Conservation (phyloP, 2,329 filamentous ascomycete genomes). For the Hypocrella siamensis region DNA sequence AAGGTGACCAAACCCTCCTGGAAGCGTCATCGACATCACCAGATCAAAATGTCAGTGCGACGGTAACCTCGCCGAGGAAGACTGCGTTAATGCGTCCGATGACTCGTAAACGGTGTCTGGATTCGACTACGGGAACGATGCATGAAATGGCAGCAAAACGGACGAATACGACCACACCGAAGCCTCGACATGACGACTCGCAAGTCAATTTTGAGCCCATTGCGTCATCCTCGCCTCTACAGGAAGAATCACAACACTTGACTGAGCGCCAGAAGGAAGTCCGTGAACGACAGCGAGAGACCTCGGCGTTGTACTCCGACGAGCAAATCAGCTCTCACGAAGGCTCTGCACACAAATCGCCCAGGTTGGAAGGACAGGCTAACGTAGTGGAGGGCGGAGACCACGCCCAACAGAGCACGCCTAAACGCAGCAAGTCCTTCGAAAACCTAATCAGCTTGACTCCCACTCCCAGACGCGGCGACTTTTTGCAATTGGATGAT, state of each 20-base stretch:
- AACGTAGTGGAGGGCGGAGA: slow-evolving; percentile 5
- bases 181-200: slow-evolving; percentile 63
- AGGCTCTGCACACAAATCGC: slow-evolving; percentile 8
- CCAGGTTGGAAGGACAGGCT: slow-evolving; percentile 6
- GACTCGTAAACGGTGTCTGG: slow-evolving; percentile 13
- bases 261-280: slow-evolving; percentile 72
- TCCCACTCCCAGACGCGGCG: slow-evolving; percentile 42
- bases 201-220: slow-evolving; percentile 65
- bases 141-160: slow-evolving; percentile 11
- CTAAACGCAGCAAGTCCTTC: slow-evolving; percentile 25
- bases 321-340: slow-evolving; percentile 36
- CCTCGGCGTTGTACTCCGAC: slow-evolving; percentile 50
- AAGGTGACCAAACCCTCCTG: slow-evolving; percentile 27
- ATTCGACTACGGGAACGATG: slow-evolving; percentile 11
- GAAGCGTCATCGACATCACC: no score
- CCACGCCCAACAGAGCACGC: slow-evolving; percentile 24
- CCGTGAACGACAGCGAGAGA: slow-evolving; percentile 53
- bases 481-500: slow-evolving; percentile 31
- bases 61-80: no score
- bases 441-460: slow-evolving; percentile 42
- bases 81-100: slow-evolving; percentile 7
- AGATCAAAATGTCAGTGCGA: no score
- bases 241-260: slow-evolving; percentile 52
- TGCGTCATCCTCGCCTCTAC: slow-evolving; percentile 36
- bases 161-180: slow-evolving; percentile 24